These are phyloP conservation scores for Phyllosticta citribraziliensis DNA, from an alignment of 2,329 filamentous ascomycete genomes.

Conservation along the genomic window DNA sequence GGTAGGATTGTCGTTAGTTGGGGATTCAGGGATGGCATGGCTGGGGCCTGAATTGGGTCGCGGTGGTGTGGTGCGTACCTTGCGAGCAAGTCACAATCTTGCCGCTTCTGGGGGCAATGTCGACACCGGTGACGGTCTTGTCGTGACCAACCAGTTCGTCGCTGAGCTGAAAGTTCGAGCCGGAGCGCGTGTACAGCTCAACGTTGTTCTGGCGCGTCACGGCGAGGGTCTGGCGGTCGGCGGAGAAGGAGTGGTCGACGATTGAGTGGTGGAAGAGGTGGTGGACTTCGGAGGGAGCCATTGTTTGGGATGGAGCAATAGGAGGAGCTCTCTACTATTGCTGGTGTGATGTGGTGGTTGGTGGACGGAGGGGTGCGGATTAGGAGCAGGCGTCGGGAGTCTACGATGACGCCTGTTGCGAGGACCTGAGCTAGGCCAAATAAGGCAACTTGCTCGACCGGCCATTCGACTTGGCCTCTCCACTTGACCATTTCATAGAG, in stretches of 20 bases:
- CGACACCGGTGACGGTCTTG: constrained; percentile 91
- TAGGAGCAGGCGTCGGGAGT: neutral
- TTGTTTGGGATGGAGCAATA: constrained; percentile 53
- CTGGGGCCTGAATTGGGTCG: neutral
- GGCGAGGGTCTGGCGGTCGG: constrained; percentile 78
- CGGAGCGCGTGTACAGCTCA: constrained; percentile 71
- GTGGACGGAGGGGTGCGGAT: neutral
- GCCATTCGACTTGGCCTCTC: neutral
- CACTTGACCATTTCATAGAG: too few relatives aligned
- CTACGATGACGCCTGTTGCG: constrained; percentile 4
- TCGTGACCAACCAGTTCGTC: constrained; percentile 95
- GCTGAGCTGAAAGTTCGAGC: constrained; percentile 68
- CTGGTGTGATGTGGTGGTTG: constrained; percentile 4
- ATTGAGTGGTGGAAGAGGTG: constrained; percentile 96
- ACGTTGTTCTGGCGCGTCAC: constrained; percentile 84
- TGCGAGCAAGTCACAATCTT: constrained; percentile 97
- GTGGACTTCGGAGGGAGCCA: constrained; percentile 84
- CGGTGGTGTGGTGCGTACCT: constrained; percentile 43
- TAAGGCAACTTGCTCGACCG: neutral
- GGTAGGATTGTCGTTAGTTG: constrained; percentile 12
- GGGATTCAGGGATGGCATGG: neutral
- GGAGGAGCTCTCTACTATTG: constrained; percentile 94
- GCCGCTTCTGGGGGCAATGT: constrained; percentile 83
- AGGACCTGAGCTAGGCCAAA: neutral
- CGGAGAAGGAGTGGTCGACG: constrained; percentile 95